Base-by-base conservation (phyloP, 2,329 filamentous ascomycete species). In the Talaromyces sp. region DNA sequence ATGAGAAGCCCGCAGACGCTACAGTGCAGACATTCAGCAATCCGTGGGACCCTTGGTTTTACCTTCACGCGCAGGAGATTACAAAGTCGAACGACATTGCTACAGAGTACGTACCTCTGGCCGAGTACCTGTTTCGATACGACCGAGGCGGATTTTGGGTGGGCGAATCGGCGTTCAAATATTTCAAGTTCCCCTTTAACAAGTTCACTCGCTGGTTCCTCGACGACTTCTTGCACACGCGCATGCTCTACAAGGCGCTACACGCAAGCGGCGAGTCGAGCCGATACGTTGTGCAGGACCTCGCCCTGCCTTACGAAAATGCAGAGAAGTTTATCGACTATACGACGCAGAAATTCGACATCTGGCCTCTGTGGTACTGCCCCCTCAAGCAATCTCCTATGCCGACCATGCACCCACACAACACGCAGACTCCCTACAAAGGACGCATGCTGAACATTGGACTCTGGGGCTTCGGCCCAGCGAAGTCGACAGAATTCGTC, bases 401-500 rank as follows among this genome's bases (percentile, higher is more conserved):
- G 4, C 66, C 64, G 28, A 66, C 65, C 9, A 63, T 66, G 56
- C 62, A 61, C 19, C 62, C 55, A 13, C 51, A 61, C 55, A 62
- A 57, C 53, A 59, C 60, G n/a, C 22, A 58, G 25, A 58, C 57
- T n/a, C 55, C 60, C 33, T 44, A 44, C n/a, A 15, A 25, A 4
- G 55, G 58, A 30, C 54, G 56, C 5, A 27, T 83, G 67, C 75
- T 85, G 55, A 86, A 86, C 65, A 75, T 86, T 36, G 84, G 84
- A n/a, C 84, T 96, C 39, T 96, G 92, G 91, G 91, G 91, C 10
- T 90, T 87, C 73, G 90, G 89, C 8, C 85, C 88, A 1, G 72
- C 78, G 2, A 68, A 75, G 59, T 76, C 77, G 39, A 73, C 75
- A 1, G 80, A 81, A n/a, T 93, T 93, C 69, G 80, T 93, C 1